Evolutionary conservation across 1,139 yeast genomes (phyloP).

Genomic region (Hyphopichia pseudoburtonii): DNA sequence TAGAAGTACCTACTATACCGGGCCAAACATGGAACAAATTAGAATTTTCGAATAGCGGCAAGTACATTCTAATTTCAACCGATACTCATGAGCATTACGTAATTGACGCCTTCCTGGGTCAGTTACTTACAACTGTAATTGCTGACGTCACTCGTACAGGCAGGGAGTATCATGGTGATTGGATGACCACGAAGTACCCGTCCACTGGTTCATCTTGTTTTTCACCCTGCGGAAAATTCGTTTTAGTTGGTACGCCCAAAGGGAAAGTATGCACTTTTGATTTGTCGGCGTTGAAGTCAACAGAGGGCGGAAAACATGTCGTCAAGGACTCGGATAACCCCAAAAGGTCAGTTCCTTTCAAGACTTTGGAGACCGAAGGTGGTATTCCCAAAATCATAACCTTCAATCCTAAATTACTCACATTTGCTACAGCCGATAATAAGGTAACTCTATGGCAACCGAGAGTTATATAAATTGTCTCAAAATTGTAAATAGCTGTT

Average conservation of each 20-base stretch:
- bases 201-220: constrained; percentile 65
- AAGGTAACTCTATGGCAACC: constrained; percentile 45
- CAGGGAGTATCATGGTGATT: constrained; percentile 19
- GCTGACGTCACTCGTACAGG: constrained; percentile 23
- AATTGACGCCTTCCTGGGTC: constrained; percentile 73
- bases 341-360: constrained; percentile 21
- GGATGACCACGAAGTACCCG: constrained; percentile 44
- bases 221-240: constrained; percentile 79
- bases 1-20: constrained; percentile 25
- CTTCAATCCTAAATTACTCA: constrained; percentile 76
- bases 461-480: neutral
- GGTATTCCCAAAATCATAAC: constrained; percentile 60
- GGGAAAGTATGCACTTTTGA: constrained; percentile 66
- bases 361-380: constrained; percentile 25
- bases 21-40: constrained; percentile 58
- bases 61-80: constrained; percentile 66
- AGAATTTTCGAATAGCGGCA: constrained; percentile 85
- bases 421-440: constrained; percentile 81
- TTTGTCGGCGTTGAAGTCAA: constrained; percentile 35
- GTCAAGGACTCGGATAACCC: constrained; percentile 20
- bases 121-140: constrained; percentile 49
- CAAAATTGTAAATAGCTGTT: no score
- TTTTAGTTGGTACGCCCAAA: constrained; percentile 63
- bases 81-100: constrained; percentile 54
- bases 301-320: constrained; percentile 21